These are phyloP conservation scores for Populus simonii DNA, from an alignment of 345 rosid genomes.

Conservation along the genomic window DNA sequence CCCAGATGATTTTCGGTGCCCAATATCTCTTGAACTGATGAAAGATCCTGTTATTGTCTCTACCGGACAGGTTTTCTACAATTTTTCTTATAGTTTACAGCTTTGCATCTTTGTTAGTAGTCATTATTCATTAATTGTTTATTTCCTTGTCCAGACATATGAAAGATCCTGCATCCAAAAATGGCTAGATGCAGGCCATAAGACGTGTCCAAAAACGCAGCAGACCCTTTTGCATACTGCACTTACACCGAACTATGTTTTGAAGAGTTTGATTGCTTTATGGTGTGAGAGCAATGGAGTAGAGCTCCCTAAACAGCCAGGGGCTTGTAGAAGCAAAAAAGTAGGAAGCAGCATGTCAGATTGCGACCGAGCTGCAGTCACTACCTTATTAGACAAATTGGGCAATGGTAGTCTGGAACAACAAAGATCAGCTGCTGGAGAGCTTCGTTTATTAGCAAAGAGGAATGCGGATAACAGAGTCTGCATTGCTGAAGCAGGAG, in stretches of 20 bases:
- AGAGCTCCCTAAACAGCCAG: constrained; percentile 80
- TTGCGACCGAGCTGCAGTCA: constrained; percentile 75
- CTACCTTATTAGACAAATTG: constrained; percentile 56
- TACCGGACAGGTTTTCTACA: constrained; percentile 77
- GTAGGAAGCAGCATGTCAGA: constrained; percentile 61
- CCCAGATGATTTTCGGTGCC: constrained; percentile 97
- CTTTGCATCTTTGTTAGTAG: constrained; percentile 8
- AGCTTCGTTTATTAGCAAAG: constrained; percentile 87
- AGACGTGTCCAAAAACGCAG: constrained; percentile 96
- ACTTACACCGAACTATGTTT: constrained; percentile 82
- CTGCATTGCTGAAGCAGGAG: constrained; percentile 92
- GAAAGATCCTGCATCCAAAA: constrained; percentile 94
- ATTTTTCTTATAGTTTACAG: background rate
- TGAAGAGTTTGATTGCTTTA: constrained; percentile 84
- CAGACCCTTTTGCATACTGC: constrained; percentile 84
- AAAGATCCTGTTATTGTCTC: constrained; percentile 97
- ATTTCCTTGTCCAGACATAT: constrained; percentile 65
- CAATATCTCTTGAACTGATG: constrained; percentile 96
- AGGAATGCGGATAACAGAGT: constrained; percentile 93
- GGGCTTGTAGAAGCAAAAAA: constrained; percentile 49
- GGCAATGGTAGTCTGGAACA: constrained; percentile 62
- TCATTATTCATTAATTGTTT: constrained; percentile 15
- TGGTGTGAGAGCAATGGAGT: constrained; percentile 98
- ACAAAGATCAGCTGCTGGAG: constrained; percentile 95
- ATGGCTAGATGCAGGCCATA: constrained; percentile 97